Percentiles rank a stretch among this genome's conserved stretches.
Conservation (phyloP, 2,329 filamentous ascomycete species). For the Dryadomyces quercivorus region DNA sequence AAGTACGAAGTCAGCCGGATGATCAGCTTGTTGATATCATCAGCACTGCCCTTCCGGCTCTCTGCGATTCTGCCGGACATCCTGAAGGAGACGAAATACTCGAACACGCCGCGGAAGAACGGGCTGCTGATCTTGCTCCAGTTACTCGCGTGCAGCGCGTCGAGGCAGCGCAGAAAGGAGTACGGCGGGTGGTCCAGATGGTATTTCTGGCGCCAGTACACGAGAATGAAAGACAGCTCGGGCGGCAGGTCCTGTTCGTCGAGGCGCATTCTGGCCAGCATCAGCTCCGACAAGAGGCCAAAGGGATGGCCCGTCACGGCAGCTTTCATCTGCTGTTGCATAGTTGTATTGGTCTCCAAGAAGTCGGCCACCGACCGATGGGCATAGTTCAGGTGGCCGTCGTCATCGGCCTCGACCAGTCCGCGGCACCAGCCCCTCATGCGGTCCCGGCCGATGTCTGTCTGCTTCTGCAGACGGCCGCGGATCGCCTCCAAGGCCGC, state of each 20-base stretch:
- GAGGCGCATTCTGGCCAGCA: neutral
- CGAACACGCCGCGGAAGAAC: no score
- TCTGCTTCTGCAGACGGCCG: neutral
- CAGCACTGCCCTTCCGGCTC: no score
- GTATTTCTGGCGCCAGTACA: neutral
- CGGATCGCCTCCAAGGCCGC: neutral
- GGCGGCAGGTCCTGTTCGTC: no score
- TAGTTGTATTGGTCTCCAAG: no score
- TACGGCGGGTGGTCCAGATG: neutral
- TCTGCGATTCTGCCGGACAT: no score
- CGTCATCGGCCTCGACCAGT: neutral
- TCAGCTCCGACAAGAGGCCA: neutral
- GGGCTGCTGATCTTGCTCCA: no score
- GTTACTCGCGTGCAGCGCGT: neutral
- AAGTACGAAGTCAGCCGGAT: no score
- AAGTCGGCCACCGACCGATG: neutral
- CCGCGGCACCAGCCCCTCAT: neutral
- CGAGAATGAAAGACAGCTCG: no score
- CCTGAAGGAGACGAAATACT: no score
- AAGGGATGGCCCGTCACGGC: neutral
- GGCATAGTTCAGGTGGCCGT: neutral
- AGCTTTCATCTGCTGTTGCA: neutral
- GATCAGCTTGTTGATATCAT: no score
- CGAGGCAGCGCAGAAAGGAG: neutral
- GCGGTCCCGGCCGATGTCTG: neutral